Conservation (phyloP, 345 rosid species). For the Gossypium turneri region DNA sequence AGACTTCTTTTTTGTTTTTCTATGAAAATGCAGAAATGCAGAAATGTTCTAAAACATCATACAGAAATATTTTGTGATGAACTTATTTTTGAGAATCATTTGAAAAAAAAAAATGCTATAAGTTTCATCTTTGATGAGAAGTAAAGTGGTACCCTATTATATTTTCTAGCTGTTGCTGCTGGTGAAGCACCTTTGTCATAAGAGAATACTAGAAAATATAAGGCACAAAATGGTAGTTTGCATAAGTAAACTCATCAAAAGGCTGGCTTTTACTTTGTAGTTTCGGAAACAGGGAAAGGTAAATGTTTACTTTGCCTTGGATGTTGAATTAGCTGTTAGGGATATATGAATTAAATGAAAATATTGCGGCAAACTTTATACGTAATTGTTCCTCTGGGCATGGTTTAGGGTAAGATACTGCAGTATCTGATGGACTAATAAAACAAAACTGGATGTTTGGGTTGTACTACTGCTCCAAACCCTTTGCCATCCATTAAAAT, state of each 20-base stretch:
- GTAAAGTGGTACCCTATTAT: not conserved
- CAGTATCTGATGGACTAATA: not conserved
- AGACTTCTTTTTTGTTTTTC: not conserved
- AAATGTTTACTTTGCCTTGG: constrained; percentile 6
- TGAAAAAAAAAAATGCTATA: not conserved
- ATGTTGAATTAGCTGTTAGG: not conserved
- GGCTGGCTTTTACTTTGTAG: not conserved
- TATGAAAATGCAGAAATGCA: not conserved
- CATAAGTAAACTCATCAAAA: not conserved
- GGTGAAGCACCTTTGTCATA: not conserved
- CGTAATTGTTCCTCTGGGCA: not conserved
- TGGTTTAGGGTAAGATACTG: not conserved
- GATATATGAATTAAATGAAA: not conserved
- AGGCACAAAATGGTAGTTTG: not conserved
- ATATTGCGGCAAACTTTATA: not conserved
- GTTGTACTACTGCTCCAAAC: too few relatives aligned
- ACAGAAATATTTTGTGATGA: not conserved
- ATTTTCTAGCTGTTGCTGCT: not conserved
- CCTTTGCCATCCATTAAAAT: not conserved
- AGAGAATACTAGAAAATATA: not conserved
- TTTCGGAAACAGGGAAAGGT: not conserved
- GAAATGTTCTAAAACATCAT: not conserved
- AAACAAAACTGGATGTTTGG: not conserved
- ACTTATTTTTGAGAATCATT: not conserved
- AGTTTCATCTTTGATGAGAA: not conserved